A percentile compares a stretch with the other conserved stretches of the same genome.
These are phyloP conservation scores for Dryas integrifolia DNA, from an alignment of 331 rosid genomes.

Conservation along the genomic window DNA sequence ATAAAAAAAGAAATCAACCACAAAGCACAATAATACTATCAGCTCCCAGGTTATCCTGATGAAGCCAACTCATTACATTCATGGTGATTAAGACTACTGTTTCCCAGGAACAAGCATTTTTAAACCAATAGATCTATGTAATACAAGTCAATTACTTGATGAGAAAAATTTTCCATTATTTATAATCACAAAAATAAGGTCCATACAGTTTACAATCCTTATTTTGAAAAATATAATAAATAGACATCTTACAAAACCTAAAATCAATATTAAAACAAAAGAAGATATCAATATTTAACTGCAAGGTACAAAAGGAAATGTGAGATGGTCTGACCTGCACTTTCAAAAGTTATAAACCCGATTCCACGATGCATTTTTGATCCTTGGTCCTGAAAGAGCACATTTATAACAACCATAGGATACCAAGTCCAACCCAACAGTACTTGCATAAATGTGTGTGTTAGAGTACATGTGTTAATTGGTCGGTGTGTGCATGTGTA, in stretches of 20 bases:
- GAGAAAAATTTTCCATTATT: not conserved
- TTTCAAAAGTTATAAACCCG: conserved; percentile 92
- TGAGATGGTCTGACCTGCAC: conserved; percentile 62
- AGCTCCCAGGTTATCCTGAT: not conserved
- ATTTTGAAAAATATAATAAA: not conserved
- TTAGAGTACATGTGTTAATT: not conserved
- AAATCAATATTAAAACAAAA: not conserved
- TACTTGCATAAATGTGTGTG: not conserved
- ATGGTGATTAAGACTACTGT: not conserved
- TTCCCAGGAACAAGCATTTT: not conserved
- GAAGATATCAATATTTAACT: not conserved
- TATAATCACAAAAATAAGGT: no score
- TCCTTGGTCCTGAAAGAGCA: conserved; percentile 73
- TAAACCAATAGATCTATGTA: not conserved
- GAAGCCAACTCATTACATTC: not conserved
- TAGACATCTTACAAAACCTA: not conserved
- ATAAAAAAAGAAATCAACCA: not conserved
- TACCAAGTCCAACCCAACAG: not conserved
- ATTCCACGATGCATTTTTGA: conserved; percentile 90
- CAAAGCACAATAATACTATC: not conserved
- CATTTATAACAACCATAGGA: not conserved
- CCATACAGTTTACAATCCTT: not conserved
- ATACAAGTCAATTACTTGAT: not conserved
- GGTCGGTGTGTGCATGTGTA: not conserved
- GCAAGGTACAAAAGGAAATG: not conserved